Percentiles rank a stretch among this genome's conserved stretches.
Evolutionary conservation across 148 eudicot genomes (phyloP).

Genomic region (Bassia scoparia): DNA sequence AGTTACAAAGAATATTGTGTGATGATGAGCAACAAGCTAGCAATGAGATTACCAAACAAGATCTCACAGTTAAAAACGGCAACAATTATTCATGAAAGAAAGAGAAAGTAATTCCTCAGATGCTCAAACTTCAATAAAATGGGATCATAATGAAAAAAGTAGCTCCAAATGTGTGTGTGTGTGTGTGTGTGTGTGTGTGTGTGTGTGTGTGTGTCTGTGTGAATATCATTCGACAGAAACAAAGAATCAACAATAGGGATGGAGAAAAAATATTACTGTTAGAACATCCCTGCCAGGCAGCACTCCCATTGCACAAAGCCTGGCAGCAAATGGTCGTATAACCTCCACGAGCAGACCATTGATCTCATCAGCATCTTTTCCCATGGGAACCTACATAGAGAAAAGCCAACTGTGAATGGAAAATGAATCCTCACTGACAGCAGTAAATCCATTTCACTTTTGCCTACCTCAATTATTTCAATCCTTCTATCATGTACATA

Average conservation of each 20-base stretch:
- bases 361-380: constrained; percentile 61
- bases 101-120: background rate
- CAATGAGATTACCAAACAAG: background rate
- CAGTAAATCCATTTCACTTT: background rate
- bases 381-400: constrained; percentile 73
- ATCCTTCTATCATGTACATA: constrained; percentile 79
- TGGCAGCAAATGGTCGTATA: constrained; percentile 52
- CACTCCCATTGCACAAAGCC: constrained; percentile 58
- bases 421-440: constrained; percentile 8
- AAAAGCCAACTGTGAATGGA: constrained; percentile 7
- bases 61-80: background rate
- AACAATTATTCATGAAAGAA: background rate
- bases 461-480: constrained; percentile 70
- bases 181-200: background rate
- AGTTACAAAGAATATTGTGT: background rate
- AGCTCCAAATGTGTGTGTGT: background rate
- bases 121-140: background rate
- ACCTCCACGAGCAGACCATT: constrained; percentile 56
- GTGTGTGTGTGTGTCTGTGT: no score
- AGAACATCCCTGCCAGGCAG: constrained; percentile 66
- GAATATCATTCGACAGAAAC: constrained; percentile 7
- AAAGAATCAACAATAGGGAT: constrained; percentile 1
- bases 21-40: background rate
- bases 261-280: constrained; percentile 46
- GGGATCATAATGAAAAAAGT: background rate